A percentile compares a stretch with the other conserved stretches of the same genome.
Conservation (phyloP, 2,329 filamentous ascomycete genomes). For the Exserohilum turcica region DNA sequence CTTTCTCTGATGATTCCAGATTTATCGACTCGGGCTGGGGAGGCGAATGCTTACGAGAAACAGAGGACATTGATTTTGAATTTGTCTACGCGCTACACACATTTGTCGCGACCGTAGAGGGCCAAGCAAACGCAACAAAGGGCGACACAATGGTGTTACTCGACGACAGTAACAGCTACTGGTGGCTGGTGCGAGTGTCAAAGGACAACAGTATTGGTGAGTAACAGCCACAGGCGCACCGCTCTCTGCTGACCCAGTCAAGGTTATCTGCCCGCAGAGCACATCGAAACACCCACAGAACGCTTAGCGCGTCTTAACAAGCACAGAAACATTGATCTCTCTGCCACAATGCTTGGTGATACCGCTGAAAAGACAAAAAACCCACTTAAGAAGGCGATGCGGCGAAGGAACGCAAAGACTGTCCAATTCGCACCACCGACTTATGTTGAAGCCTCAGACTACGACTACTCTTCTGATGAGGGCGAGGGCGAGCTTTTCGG, state of each 20-base stretch:
- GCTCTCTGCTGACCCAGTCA: constrained; percentile 2
- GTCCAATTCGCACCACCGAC: constrained; percentile 85
- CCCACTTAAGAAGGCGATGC: constrained; percentile 81
- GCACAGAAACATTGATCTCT: constrained; percentile 92
- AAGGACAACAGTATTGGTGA: constrained; percentile 93
- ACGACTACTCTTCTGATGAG: constrained; percentile 82
- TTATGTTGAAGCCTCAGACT: constrained; percentile 85
- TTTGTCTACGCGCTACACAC: constrained; percentile 98
- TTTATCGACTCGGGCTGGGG: constrained; percentile 76
- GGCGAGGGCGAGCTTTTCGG: constrained; percentile 58
- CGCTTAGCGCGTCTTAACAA: constrained; percentile 92
- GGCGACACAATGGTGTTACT: constrained; percentile 98
- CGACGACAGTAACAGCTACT: constrained; percentile 99
- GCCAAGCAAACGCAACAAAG: constrained; percentile 97
- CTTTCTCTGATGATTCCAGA: constrained; percentile 61
- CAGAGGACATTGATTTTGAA: constrained; percentile 99
- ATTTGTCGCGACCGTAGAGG: constrained; percentile 96
- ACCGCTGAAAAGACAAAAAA: constrained; percentile 81
- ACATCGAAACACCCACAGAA: constrained; percentile 98
- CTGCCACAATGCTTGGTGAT: constrained; percentile 73
- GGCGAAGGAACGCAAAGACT: constrained; percentile 79
- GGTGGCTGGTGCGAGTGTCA: constrained; percentile 97
- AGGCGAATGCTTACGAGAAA: constrained; percentile 82
- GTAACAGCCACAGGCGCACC: constrained; percentile 20
- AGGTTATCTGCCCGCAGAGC: constrained; percentile 96